These are phyloP conservation scores for Fusarium sororula DNA, from an alignment of 2,329 filamentous ascomycete genomes.

Conservation along the genomic window DNA sequence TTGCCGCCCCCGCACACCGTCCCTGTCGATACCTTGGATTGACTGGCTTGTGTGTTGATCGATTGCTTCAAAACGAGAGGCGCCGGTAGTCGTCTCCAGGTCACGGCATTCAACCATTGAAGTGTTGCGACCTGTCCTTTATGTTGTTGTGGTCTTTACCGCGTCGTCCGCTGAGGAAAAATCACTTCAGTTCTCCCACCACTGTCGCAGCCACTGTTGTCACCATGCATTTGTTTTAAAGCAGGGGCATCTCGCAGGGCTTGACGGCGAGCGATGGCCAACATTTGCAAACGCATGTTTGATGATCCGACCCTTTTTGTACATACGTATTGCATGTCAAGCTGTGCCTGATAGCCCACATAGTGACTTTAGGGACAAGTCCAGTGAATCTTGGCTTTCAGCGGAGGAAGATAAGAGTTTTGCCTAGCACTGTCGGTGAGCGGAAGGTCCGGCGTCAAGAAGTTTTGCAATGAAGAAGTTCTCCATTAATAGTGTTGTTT, in stretches of 20 bases:
- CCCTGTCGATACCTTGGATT: conserved; percentile 31
- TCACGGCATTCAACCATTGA: conserved; percentile 27
- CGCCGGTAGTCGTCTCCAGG: conserved; percentile 28
- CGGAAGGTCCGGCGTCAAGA: conserved; percentile 8
- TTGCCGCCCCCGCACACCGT: conserved; percentile 35
- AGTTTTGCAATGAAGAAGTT: conserved; percentile 7
- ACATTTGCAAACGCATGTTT: conserved; percentile 12
- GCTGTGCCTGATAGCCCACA: conserved; percentile 24
- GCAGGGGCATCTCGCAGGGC: conserved; percentile 11
- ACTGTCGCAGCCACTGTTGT: conserved; percentile 14
- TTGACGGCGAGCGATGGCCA: conserved; percentile 6
- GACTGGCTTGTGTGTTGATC: conserved; percentile 14
- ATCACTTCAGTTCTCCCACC: not conserved
- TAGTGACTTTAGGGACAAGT: conserved; percentile 14
- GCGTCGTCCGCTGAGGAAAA: conserved; percentile 5
- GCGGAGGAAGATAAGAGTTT: conserved; percentile 21
- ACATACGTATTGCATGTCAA: not conserved
- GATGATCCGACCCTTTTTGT: conserved; percentile 20
- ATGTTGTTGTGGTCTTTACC: not conserved
- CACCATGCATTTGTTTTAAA: conserved; percentile 1
- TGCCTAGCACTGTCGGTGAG: conserved; percentile 35
- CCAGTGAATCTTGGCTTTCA: conserved; percentile 28
- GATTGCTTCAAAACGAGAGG: conserved; percentile 17
- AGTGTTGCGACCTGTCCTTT: not conserved
- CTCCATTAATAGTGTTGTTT: conserved; percentile 5